Conservation (phyloP, 768 basidiomycete genomes). For the Suillus paluster region DNA sequence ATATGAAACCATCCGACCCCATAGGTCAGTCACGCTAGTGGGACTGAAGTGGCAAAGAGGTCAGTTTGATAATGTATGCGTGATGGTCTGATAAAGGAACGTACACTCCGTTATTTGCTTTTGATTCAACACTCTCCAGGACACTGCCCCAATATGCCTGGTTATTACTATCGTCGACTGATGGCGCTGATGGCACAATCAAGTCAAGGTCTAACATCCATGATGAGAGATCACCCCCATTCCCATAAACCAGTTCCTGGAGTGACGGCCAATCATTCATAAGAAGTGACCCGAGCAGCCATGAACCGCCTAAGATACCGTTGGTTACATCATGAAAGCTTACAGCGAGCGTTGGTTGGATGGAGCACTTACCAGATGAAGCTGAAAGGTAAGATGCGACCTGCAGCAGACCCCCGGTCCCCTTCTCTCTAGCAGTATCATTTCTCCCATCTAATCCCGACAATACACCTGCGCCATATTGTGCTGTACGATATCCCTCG, state of each 20-base stretch:
- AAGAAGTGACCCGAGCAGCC: conserved; percentile 65
- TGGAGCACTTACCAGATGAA: conserved; percentile 54
- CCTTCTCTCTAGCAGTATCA: conserved; percentile 53
- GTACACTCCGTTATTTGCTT: conserved; percentile 57
- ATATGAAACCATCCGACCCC: conserved; percentile 66
- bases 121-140: conserved; percentile 58
- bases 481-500: conserved; percentile 70
- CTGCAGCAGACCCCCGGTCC: conserved; percentile 72
- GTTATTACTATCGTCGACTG: conserved; percentile 50
- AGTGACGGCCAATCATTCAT: conserved; percentile 67
- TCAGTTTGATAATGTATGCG: neutral
- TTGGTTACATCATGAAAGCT: neutral
- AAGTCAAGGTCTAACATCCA: conserved; percentile 65
- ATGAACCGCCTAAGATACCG: conserved; percentile 57
- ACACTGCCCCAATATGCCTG: conserved; percentile 58
- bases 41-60: conserved; percentile 42
- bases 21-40: conserved; percentile 68
- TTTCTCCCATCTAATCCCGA: conserved; percentile 67
- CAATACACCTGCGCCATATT: conserved; percentile 64
- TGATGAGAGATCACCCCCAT: conserved; percentile 47
- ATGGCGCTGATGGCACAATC: conserved; percentile 54
- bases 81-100: conserved; percentile 26
- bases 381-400: conserved; percentile 72
- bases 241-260: conserved; percentile 63
- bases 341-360: neutral